Base-by-base conservation (phyloP, 73 alveolate genomes). In the Symbiodinium pilosum region DNA sequence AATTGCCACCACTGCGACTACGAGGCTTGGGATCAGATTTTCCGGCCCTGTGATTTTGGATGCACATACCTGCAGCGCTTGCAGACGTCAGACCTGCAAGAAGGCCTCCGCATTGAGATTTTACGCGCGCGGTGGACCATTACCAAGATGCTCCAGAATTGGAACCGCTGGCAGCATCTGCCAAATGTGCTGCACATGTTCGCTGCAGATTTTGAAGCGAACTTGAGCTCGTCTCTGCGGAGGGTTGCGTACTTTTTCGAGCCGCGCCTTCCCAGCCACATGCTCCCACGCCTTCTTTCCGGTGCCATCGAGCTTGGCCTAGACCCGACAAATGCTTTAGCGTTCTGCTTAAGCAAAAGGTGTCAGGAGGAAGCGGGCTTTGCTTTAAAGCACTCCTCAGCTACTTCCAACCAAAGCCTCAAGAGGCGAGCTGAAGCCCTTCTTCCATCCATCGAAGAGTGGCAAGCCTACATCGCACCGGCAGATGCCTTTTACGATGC, bases 1-100 rank as follows among this genome's bases (percentile, higher is more conserved):
- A 64, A 88, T 30, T 88, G 95, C 81, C 95, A 88, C 44, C 95
- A 88, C 24, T 88, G 95, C 39, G 95, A 88, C 87, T 88, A 56
- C 30, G 95, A 59, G 41, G 95, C 95, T 28, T 88, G 95, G 95
- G 73, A 64, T 30, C 8, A 3, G 30, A 64, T 88, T n/a, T 88
- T 88, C 11, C 87, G 87, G 16, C 95, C 95, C 34, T 88, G 95
- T n/a, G 71, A 51, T 32, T 88, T 88, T 86, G 71, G 51, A 16
- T 88, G 95, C 73, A 88, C 87, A 21, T 88, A 56, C 75, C 36
- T 64, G 38, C 47, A 88, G 47, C 95, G 95, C 32, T 56, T 88
- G 95, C 69, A 32, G 69, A 44, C 41, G 73, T 36, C 41, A 4
- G 87, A 56, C 12, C 18, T 59, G 86, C 34, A 38, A 34, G 87